phyloP scores from a whole-genome alignment of 139 green algal genomes.

The Chlorella ohadii region DNA sequence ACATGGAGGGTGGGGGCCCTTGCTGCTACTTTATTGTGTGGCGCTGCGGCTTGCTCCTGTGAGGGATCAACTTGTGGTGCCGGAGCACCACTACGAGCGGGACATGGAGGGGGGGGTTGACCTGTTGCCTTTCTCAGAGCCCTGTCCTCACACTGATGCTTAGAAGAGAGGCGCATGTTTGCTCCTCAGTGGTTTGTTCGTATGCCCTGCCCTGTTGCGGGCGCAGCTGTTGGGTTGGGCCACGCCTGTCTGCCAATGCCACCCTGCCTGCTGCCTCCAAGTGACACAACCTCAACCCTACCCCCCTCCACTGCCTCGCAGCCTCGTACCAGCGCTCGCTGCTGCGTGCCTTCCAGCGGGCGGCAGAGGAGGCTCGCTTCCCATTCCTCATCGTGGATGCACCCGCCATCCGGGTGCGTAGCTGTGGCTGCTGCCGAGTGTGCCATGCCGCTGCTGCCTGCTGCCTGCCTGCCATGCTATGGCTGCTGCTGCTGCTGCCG shows the following conservation, averaged over 20 bases:
- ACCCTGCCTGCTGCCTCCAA: not conserved
- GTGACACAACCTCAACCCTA: not conserved
- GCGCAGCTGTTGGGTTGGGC: too few species aligned
- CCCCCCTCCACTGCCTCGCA: constrained; percentile 22
- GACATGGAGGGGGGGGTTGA: constrained; percentile 75
- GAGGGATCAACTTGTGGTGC: too few species aligned
- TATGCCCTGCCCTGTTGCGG: not conserved
- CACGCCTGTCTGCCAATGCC: too few species aligned
- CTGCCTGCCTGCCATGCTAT: too few species aligned
- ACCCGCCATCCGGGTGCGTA: constrained; percentile 45
- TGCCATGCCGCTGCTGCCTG: too few species aligned
- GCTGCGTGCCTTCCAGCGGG: constrained; percentile 61
- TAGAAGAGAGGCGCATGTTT: too few species aligned
- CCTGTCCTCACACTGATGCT: too few species aligned
- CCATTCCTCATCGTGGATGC: constrained; percentile 80
- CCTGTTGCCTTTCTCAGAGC: too few species aligned
- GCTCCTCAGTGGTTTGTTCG: too few species aligned
- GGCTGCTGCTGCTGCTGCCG: too few species aligned
- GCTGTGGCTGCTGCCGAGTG: not conserved
- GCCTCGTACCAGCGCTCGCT: constrained; percentile 72
- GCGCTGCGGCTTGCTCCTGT: too few species aligned
- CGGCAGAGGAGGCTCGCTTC: constrained; percentile 73
- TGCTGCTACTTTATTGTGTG: too few species aligned
- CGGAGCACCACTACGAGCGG: constrained; percentile 78
- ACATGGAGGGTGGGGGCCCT: constrained; percentile 78